These are phyloP conservation scores for Eucalyptus polyanthemos DNA, from an alignment of 345 rosid genomes.

Conservation along the genomic window DNA sequence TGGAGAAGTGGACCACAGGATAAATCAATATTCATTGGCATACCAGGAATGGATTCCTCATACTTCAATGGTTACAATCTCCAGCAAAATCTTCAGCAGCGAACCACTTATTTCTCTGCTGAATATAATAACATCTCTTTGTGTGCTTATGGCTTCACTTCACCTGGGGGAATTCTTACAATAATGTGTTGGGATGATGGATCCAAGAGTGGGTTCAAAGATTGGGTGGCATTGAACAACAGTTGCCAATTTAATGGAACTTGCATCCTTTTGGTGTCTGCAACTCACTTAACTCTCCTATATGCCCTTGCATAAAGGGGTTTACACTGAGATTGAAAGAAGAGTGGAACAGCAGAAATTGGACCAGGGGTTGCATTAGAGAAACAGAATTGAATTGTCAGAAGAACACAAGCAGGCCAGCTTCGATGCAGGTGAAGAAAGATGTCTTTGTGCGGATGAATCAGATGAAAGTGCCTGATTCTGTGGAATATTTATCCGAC, in stretches of 20 bases:
- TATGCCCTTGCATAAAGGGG: conserved; percentile 14
- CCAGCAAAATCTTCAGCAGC: neutral
- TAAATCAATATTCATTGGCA: neutral
- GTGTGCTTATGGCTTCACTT: conserved; percentile 1
- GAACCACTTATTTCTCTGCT: neutral
- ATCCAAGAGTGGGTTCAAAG: neutral
- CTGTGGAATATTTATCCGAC: neutral
- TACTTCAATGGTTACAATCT: neutral
- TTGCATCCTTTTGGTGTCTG: conserved; percentile 4
- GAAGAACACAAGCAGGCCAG: neutral
- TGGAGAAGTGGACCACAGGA: neutral
- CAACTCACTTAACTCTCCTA: neutral
- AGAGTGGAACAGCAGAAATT: neutral
- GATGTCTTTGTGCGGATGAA: neutral
- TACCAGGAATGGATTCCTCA: neutral
- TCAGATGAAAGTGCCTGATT: neutral
- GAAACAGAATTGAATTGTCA: neutral
- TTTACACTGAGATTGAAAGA: neutral
- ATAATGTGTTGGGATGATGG: neutral
- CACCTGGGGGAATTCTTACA: neutral
- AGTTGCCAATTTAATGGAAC: conserved; percentile 1
- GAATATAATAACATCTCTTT: conserved; percentile 8
- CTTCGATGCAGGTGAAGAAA: neutral
- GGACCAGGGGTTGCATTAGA: conserved; percentile 5
- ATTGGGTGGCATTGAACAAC: neutral